A percentile compares a stretch with the other conserved stretches of the same genome.
These are phyloP conservation scores for Pythium volutum DNA, from an alignment of 352 stramenopile species.

Conservation along the genomic window DNA sequence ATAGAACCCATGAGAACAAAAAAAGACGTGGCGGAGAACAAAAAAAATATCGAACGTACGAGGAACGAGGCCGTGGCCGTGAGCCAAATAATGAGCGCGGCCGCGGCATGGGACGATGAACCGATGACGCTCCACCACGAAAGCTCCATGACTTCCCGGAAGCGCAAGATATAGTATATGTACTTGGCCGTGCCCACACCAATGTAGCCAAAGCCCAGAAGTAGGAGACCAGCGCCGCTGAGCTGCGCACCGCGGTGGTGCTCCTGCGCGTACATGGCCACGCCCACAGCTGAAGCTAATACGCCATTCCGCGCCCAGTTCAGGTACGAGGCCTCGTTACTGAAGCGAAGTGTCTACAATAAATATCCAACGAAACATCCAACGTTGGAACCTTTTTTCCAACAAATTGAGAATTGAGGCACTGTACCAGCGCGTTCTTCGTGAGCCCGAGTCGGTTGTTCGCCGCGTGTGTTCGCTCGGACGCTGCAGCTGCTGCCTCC, in stretches of 20 bases:
- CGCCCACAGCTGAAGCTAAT: constrained; percentile 72
- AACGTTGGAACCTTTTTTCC: constrained; percentile 6
- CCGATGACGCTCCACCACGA: constrained; percentile 84
- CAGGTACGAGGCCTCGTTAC: constrained; percentile 87
- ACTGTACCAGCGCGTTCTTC: constrained; percentile 30
- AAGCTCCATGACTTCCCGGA: constrained; percentile 84
- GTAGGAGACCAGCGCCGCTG: constrained; percentile 70
- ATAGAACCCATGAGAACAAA: too few species aligned
- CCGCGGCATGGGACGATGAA: constrained; percentile 77
- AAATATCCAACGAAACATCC: background rate
- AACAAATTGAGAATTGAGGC: background rate
- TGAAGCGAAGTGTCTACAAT: constrained; percentile 71
- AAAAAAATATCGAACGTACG: constrained; percentile 30
- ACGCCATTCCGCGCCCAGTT: constrained; percentile 88
- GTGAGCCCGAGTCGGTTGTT: constrained; percentile 34
- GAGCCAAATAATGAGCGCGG: constrained; percentile 82
- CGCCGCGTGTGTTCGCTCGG: constrained; percentile 33
- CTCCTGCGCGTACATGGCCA: constrained; percentile 88
- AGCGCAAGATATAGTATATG: constrained; percentile 89
- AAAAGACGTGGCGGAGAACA: background rate
- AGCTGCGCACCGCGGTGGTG: constrained; percentile 83
- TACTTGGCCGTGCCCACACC: constrained; percentile 86
- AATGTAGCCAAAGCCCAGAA: constrained; percentile 87
- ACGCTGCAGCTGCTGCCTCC: constrained; percentile 26
- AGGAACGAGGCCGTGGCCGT: constrained; percentile 83